Evolutionary conservation across 2,329 filamentous ascomycete genomes (phyloP), one percentile per base, ranked within the genome.

Genomic region (Alternaria ethzedia): DNA sequence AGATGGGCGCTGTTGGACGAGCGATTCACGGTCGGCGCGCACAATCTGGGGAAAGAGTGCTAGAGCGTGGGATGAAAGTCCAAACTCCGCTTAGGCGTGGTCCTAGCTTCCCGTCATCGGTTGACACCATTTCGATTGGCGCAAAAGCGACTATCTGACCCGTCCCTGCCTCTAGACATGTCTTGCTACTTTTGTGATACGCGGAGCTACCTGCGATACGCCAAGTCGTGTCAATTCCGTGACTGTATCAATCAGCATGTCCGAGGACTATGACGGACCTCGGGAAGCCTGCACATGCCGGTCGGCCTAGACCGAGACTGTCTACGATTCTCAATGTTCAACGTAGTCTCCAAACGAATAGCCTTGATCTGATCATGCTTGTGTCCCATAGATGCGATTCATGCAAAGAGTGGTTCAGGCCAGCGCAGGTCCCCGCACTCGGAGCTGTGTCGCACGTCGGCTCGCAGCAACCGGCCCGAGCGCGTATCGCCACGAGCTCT

Each of bases 21-120:
- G 54, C 64, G 59, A 60, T 60, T 54, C 57, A 60, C 64, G 56
- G 63, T 45, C 52, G 65, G 56, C 41, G 54, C 66, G 66, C 69
- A 67, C 69, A 71, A 70, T 70, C 74, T 72, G 75, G 74, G 70
- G 73, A 76, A 75, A 64, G 54, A 59, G 47, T 32, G 44, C 50
- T 50, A 28, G 60, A 66, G 65, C 70, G 76, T 75, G 74, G 74
- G 75, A 76, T 72, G 70, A 28, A 59, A 59, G 30, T 55, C 61
- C 57, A 61, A 66, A 63, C 54, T 26, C 51, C 50, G 63, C 49
- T 44, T 68, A 61, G 63, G 46, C 45, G 15, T 59, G 63, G 61
- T 57, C 70, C 64, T 58, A 74, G 73, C 70, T 71, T 60, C 63
- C 54, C 41, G 44, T 47, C 43, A 41, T 65, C 55, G 32, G 70